Percentiles rank a stretch among this genome's conserved stretches.
These are phyloP conservation scores for Tricholoma furcatifolium DNA, from an alignment of 768 basidiomycete species.

Conservation along the genomic window DNA sequence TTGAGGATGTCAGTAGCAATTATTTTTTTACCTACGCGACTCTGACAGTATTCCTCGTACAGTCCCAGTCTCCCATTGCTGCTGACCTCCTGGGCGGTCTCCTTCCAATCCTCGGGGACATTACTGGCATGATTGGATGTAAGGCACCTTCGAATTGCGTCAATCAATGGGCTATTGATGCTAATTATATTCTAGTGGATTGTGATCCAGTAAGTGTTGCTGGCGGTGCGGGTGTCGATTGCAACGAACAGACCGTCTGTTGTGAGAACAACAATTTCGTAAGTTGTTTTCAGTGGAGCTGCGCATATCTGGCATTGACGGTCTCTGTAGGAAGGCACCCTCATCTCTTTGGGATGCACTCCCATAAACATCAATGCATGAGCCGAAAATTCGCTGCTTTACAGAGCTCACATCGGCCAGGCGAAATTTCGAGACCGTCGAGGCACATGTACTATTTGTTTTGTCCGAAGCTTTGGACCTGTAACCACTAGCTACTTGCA, in stretches of 20 bases:
- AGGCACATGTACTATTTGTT: background rate
- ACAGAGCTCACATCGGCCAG: background rate
- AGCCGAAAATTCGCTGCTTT: background rate
- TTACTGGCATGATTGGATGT: background rate
- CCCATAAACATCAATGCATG: constrained; percentile 7
- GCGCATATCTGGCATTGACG: background rate
- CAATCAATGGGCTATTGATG: background rate
- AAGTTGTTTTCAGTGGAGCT: background rate
- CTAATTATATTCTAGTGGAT: background rate
- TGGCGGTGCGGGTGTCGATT: background rate
- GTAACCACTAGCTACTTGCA: too few relatives aligned
- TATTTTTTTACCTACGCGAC: background rate
- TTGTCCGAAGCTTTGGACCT: too few relatives aligned
- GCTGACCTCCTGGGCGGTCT: background rate
- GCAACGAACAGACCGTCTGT: background rate
- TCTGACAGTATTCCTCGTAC: background rate
- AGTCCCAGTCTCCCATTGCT: background rate
- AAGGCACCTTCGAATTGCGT: background rate
- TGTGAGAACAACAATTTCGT: constrained; percentile 3
- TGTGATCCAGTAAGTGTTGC: background rate
- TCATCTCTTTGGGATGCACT: constrained; percentile 4
- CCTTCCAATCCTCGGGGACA: background rate
- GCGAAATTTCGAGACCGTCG: background rate
- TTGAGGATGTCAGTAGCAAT: background rate
- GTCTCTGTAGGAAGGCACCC: background rate